These are phyloP conservation scores for Leptographium procerum DNA, from an alignment of 2,329 filamentous ascomycete species.

Conservation along the genomic window DNA sequence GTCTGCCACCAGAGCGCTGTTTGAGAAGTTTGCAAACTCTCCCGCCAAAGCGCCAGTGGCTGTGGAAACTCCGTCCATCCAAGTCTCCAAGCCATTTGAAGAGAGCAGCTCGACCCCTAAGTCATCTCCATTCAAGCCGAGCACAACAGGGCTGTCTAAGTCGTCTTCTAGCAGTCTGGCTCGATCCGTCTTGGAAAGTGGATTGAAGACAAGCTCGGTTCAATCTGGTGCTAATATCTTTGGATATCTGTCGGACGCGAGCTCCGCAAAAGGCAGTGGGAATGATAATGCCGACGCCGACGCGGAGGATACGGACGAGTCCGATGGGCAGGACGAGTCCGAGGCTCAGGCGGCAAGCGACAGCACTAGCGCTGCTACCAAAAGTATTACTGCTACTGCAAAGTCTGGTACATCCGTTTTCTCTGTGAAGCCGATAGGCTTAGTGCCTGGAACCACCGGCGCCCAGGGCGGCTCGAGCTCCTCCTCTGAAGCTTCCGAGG, in stretches of 20 bases:
- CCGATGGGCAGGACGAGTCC: slow-evolving; percentile 31
- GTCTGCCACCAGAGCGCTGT: slow-evolving; percentile 43
- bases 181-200: slow-evolving; percentile 29
- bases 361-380: slow-evolving; percentile 30
- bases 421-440: slow-evolving; percentile 17
- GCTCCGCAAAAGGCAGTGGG: slow-evolving; percentile 42
- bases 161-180: slow-evolving; percentile 21
- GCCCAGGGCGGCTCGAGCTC: slow-evolving; percentile 20
- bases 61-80: slow-evolving; percentile 9
- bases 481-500: slow-evolving; percentile 31
- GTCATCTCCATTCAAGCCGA: slow-evolving; percentile 18
- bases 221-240: slow-evolving; percentile 44
- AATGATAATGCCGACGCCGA: slow-evolving; percentile 31
- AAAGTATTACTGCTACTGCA: slow-evolving; percentile 24
- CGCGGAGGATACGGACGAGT: slow-evolving; percentile 24
- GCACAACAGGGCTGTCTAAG: slow-evolving; percentile 22
- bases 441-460: slow-evolving; percentile 10
- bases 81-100: slow-evolving; percentile 15
- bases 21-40: slow-evolving; percentile 47
- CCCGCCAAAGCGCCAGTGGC: slow-evolving; percentile 22
- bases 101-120: slow-evolving; percentile 14
- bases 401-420: slow-evolving; percentile 24
- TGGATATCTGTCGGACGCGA: slow-evolving; percentile 45
- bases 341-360: slow-evolving; percentile 31
- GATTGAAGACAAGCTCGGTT: slow-evolving; percentile 12